A percentile compares a stretch with the other conserved stretches of the same genome.
Evolutionary conservation across 2,329 filamentous ascomycete species (phyloP).

Genomic region (Penicillium sp.): DNA sequence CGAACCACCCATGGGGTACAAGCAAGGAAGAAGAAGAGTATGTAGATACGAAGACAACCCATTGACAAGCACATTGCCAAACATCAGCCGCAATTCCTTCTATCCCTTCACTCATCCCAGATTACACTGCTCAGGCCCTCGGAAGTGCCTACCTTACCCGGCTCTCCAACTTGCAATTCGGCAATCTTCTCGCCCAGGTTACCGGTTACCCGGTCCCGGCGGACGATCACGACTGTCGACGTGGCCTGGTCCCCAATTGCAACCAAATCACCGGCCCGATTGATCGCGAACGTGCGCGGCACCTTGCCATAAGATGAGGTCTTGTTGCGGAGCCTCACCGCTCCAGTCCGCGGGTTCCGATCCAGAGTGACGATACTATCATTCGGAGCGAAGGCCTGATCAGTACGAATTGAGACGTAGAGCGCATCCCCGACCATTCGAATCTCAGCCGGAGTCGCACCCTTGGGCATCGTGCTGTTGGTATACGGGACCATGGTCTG

Average conservation of each 20-base stretch:
- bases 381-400: slow-evolving; percentile 32
- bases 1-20: background rate
- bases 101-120: slow-evolving; percentile 35
- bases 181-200: slow-evolving; percentile 53
- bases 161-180: slow-evolving; percentile 35
- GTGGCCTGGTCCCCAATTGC: slow-evolving; percentile 68
- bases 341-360: slow-evolving; percentile 61
- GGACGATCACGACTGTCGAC: slow-evolving; percentile 63
- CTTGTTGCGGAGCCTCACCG: slow-evolving; percentile 59
- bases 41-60: slow-evolving; percentile 13
- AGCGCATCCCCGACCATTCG: slow-evolving; percentile 25
- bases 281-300: slow-evolving; percentile 71
- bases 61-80: background rate
- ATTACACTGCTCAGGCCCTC: slow-evolving; percentile 43
- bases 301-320: slow-evolving; percentile 66
- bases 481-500: slow-evolving; percentile 36
- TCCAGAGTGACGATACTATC: slow-evolving; percentile 38
- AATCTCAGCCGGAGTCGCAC: slow-evolving; percentile 36
- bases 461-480: slow-evolving; percentile 29
- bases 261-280: slow-evolving; percentile 64
- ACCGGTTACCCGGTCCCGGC: slow-evolving; percentile 63
- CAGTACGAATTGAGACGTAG: slow-evolving; percentile 40
- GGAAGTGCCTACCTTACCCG: slow-evolving; percentile 30
- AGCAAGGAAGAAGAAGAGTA: background rate
- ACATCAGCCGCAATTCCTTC: background rate